These are phyloP conservation scores for Hirsutella thompsonii DNA, from an alignment of 2,329 filamentous ascomycete species.

Conservation along the genomic window DNA sequence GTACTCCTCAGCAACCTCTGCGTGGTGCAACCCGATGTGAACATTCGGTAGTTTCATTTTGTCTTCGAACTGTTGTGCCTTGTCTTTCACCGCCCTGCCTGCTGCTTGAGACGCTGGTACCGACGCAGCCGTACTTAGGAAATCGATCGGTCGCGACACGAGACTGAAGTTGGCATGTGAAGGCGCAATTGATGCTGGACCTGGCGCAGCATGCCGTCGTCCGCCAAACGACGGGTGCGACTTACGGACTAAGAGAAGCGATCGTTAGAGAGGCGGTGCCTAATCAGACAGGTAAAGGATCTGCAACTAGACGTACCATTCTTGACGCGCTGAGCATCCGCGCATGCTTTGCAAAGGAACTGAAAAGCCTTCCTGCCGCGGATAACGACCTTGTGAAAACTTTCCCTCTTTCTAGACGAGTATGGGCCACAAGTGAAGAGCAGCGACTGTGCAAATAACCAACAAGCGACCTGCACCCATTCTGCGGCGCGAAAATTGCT, in stretches of 20 bases:
- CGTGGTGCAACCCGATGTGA: neutral
- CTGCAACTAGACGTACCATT: neutral
- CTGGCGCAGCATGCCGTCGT: too few relatives aligned
- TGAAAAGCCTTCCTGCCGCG: neutral
- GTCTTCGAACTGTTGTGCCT: neutral
- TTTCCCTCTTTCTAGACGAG: neutral
- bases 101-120: neutral
- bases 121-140: neutral
- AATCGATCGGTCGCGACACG: neutral
- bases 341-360: neutral
- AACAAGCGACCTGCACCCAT: neutral
- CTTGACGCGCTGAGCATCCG: neutral
- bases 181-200: too few relatives aligned
- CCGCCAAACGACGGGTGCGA: too few relatives aligned
- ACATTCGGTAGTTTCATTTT: neutral
- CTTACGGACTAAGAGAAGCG: too few relatives aligned
- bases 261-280: too few relatives aligned
- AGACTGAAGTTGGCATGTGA: too few relatives aligned
- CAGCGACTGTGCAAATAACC: neutral
- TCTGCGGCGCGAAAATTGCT: neutral
- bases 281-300: neutral
- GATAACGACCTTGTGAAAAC: neutral
- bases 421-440: neutral
- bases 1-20: neutral
- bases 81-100: neutral